Base-by-base conservation (phyloP, 208 protist genomes). In the Spongospora subterranea region DNA sequence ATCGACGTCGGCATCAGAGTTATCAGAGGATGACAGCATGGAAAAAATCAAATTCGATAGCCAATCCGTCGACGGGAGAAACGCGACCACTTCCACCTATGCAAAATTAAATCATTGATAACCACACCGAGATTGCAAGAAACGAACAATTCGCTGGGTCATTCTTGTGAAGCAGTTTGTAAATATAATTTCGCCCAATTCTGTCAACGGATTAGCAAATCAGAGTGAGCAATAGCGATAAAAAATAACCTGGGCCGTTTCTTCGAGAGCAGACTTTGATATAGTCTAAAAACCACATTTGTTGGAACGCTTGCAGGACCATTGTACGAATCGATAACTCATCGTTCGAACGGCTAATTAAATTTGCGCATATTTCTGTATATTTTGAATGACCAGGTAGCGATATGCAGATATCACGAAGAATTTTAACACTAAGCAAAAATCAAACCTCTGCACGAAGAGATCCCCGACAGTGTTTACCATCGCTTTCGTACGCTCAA, bases 401-500 rank as follows among this genome's bases (percentile, higher is more conserved):
- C 13, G 11, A 6, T 20, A 82, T 35, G n/a, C 71, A 82, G 6
- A 82, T 6, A 82, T 82, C 71, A 43, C 71, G 71, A 39, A 82
- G 71, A 45, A 82, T 82, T 43, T 82, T 82, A 6, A 82, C 71
- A 82, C 71, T 82, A 43, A 35, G 6, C 71, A 17, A 65, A 29
- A 17, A 6, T 82, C 35, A 82, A 43, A 45, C 35, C n/a, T 6
- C 11, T 82, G 6, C 35, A 43, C 13, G 71, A 82, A n/a, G n/a
- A n/a, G n/a, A n/a, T 6, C 17, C 71, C 71, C 11, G 6, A 43
- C 6, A 35, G 71, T 82, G 71, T 6, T 6, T 82, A 82, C 71
- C 71, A 82, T 6, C 71, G 71, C 35, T 82, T 82, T 39, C 71
- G 71, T 45, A 82, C 71, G 71, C 71, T 82, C n/a, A 82, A n/a